Percentiles rank a stretch among this genome's conserved stretches.
Conservation (phyloP, 257 asterid species). For the Fraxinus americana region DNA sequence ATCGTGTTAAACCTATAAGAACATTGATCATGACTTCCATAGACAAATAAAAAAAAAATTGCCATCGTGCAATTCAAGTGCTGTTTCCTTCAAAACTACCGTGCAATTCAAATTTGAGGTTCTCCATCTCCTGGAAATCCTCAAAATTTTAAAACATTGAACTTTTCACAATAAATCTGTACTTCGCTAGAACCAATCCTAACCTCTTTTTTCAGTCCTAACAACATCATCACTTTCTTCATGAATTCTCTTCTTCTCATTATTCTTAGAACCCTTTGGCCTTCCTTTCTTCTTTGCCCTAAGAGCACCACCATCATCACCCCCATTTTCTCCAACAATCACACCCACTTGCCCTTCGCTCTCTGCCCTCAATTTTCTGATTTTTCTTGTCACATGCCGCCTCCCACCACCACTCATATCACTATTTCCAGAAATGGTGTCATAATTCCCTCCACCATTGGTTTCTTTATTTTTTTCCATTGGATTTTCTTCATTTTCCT, state of each 20-base stretch:
- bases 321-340: slow-evolving; percentile 7
- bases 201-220: slow-evolving; percentile 14
- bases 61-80: not conserved
- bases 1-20: not conserved
- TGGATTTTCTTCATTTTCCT: not conserved
- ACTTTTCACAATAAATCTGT: not conserved
- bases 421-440: not conserved
- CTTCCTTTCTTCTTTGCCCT: slow-evolving; percentile 34
- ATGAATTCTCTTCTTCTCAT: slow-evolving; percentile 14
- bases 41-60: not conserved
- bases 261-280: slow-evolving; percentile 40
- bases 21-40: slow-evolving; percentile 5
- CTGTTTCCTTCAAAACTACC: not conserved
- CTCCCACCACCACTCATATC: slow-evolving; percentile 9
- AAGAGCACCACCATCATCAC: slow-evolving; percentile 9
- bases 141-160: not conserved
- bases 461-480: not conserved
- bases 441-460: slow-evolving; percentile 21
- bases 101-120: not conserved
- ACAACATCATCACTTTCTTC: slow-evolving; percentile 16
- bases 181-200: slow-evolving; percentile 13
- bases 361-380: slow-evolving; percentile 1
- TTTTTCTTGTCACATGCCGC: slow-evolving; percentile 19
- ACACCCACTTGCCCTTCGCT: not conserved
- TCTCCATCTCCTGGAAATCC: slow-evolving; percentile 3